Percentiles rank a stretch among this genome's conserved stretches.
phyloP scores from a whole-genome alignment of 2,329 filamentous ascomycete genomes.

The Xylaria sp. region DNA sequence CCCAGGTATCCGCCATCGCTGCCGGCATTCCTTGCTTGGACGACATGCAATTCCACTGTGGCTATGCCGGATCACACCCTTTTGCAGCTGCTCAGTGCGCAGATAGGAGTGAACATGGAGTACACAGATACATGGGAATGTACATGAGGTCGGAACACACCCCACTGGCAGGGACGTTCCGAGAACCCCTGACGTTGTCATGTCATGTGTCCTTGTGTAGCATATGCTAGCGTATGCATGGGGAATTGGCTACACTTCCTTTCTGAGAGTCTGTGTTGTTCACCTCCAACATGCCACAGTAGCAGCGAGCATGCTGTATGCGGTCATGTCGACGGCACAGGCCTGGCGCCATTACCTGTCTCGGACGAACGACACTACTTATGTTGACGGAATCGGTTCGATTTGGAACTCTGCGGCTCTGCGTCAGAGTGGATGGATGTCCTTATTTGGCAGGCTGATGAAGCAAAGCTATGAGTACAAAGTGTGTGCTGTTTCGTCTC shows the following conservation, averaged over 20 bases:
- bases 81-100: not conserved
- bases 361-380: conserved; percentile 20
- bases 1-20: conserved; percentile 5
- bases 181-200: conserved; percentile 27
- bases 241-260: conserved; percentile 9
- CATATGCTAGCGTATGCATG: conserved; percentile 24
- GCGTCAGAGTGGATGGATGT: conserved; percentile 6
- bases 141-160: conserved; percentile 22
- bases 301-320: conserved; percentile 21
- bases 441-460: conserved; percentile 14
- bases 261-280: conserved; percentile 8
- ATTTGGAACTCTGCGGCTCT: conserved; percentile 27
- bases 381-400: conserved; percentile 14
- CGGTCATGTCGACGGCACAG: conserved; percentile 20
- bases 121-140: not conserved
- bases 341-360: conserved; percentile 24
- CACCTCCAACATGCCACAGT: conserved; percentile 7
- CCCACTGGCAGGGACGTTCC: conserved; percentile 29
- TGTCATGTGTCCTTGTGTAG: conserved; percentile 30
- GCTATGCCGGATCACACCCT: conserved; percentile 8
- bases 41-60: conserved; percentile 13
- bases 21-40: conserved; percentile 17
- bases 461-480: not conserved
- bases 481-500: not conserved
- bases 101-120: conserved; percentile 4